Percentiles rank a stretch among this genome's conserved stretches.
Conservation (phyloP, 139 green algal species). For the Limnomonas spitsbergensis region DNA sequence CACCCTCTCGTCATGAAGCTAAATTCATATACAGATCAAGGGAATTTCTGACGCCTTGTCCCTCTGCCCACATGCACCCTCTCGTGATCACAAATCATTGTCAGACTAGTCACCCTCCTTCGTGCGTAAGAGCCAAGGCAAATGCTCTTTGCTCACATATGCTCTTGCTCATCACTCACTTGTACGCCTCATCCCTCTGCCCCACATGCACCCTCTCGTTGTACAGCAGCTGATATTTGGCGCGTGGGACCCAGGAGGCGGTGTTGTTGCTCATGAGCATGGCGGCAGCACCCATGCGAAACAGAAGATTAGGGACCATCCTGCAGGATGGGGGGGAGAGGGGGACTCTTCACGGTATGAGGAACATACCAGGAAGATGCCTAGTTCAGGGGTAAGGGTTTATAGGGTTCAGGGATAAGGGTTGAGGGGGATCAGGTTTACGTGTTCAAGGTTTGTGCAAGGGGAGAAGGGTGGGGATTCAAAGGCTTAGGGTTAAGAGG, state of each 20-base stretch:
- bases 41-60: no score
- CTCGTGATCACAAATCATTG: no score
- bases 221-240: constrained; percentile 55
- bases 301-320: constrained; percentile 58
- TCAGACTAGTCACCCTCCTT: no score
- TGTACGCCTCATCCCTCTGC: constrained; percentile 36
- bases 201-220: constrained; percentile 46
- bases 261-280: neutral
- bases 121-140: no score
- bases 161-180: no score
- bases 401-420: neutral
- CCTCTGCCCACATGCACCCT: no score
- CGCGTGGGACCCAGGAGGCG: neutral
- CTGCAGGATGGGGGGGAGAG: constrained; percentile 2
- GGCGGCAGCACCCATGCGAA: constrained; percentile 47
- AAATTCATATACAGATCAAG: no score
- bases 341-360: neutral
- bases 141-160: no score
- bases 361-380: neutral
- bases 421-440: neutral
- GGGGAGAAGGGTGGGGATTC: no score
- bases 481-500: no score
- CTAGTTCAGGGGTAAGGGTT: neutral
- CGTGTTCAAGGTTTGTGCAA: neutral
- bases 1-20: no score